A percentile compares a stretch with the other conserved stretches of the same genome.
phyloP scores from a whole-genome alignment of 345 rosid genomes.

The Eutrema yunnanense region DNA sequence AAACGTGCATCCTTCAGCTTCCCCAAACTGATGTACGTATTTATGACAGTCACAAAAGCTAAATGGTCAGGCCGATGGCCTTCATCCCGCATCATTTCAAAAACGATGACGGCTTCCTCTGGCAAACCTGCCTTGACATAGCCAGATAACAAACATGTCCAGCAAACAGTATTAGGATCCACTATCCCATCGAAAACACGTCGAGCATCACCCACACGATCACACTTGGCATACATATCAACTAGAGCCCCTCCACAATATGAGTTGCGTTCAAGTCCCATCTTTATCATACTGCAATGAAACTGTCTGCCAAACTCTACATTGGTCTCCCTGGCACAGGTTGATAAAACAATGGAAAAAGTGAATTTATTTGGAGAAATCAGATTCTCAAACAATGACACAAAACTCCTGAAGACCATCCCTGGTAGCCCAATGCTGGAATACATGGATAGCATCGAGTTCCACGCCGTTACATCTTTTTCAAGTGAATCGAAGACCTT shows the following conservation, averaged over 20 bases:
- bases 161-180: conserved; percentile 63
- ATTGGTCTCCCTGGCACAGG: conserved; percentile 50
- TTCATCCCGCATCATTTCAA: conserved; percentile 45
- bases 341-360: conserved; percentile 63
- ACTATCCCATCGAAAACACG: conserved; percentile 52
- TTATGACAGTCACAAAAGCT: conserved; percentile 58
- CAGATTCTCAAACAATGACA: conserved; percentile 33
- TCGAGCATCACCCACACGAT: conserved; percentile 44
- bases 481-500: conserved; percentile 50
- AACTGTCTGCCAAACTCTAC: conserved; percentile 47
- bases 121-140: conserved; percentile 61
- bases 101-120: conserved; percentile 57
- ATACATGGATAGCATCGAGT: conserved; percentile 71
- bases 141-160: conserved; percentile 87
- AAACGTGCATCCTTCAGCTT: conserved; percentile 60
- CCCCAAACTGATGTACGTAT: conserved; percentile 53
- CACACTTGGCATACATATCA: conserved; percentile 81
- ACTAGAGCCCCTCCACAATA: conserved; percentile 73
- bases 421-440: conserved; percentile 38
- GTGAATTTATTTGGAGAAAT: conserved; percentile 67
- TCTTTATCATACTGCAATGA: conserved; percentile 58
- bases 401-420: conserved; percentile 38
- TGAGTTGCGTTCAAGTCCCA: conserved; percentile 48
- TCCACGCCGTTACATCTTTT: conserved; percentile 62
- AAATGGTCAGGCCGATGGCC: conserved; percentile 69